Base-by-base conservation (phyloP, 192 early-diverging fungal species). In the Linnemannia schmuckeri region DNA sequence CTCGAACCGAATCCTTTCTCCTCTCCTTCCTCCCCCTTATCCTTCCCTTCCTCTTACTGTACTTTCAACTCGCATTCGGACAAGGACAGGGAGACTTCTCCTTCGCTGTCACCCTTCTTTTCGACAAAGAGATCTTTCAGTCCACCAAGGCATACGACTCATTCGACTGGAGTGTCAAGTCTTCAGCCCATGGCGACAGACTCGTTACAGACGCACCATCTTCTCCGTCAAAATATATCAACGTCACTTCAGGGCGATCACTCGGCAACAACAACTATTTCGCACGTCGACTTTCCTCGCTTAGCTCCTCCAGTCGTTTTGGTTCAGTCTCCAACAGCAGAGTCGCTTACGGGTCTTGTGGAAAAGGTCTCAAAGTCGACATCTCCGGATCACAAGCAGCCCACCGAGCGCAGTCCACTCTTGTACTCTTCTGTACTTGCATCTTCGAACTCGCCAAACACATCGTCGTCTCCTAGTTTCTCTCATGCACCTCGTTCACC, bases 291-390 rank as follows among this genome's bases (percentile, higher is more conserved):
- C n/a, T 87, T 70, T 42, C 85, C 85, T 69, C 72, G 72, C 5
- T 66, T 87, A 0, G 85, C 85, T 1, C 85, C 85, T 18, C 85
- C 85, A 30, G 85, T 78, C 2, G 85, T 87, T 1, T 76, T 87
- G 37, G 72, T 87, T 17, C 76, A 87, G 63, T 87, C 85, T 24
- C 76, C 85, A 8, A 81, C 85, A 18, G n/a, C 20, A 9, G 76
- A 87, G 15, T 87, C 80, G 15, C 71, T 87, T 12, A 33, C 61
- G 4, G 57, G 57, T 24, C 41, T 78, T 6, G 66, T 66, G 44
- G 76, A 70, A 9, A 46, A 66, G 30, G 22, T 72, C 0, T 35
- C 80, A 47, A 61, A 72, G 41, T 37, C 33, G 6, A 41, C 76
- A 8, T 30, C 82, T 0, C 30, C 13, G 38, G 40, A 4, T 5